Evolutionary conservation across 257 asterid genomes (phyloP).

Genomic region (Solanum neorickii): DNA sequence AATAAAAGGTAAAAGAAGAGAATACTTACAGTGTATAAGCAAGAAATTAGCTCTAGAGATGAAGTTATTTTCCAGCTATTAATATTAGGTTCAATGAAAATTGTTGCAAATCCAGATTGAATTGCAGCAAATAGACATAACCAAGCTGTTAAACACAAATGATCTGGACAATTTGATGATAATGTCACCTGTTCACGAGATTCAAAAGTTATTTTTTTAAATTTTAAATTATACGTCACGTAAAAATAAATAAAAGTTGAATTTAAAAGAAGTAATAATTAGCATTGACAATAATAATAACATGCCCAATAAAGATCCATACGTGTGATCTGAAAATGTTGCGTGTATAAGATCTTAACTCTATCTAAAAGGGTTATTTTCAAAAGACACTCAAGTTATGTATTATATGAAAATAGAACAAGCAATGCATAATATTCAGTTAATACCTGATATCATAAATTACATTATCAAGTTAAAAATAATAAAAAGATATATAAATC

Average conservation of each 20-base stretch:
- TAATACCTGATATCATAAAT: no score
- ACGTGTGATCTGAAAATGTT: neutral
- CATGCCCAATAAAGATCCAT: neutral
- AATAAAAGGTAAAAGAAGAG: no score
- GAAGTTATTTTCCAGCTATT: constrained; percentile 24
- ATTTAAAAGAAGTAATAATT: neutral
- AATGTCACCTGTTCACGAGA: constrained; percentile 13
- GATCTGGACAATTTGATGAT: constrained; percentile 22
- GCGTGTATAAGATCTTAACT: neutral
- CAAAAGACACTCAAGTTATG: neutral
- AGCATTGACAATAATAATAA: neutral
- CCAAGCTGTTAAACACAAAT: constrained; percentile 28
- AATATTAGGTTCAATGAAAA: constrained; percentile 11
- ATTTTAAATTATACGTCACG: neutral
- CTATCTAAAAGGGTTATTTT: neutral
- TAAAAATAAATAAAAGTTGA: neutral
- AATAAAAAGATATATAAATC: neutral
- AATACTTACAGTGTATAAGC: constrained; percentile 23
- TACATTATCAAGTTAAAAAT: neutral
- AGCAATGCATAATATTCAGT: no score
- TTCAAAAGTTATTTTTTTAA: neutral
- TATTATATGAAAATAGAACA: no score
- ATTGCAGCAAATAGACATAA: constrained; percentile 20
- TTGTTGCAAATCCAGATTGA: constrained; percentile 15
- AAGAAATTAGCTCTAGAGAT: constrained; percentile 5